Conservation (phyloP, 1,284 basidiomycete species). For the Sanghuangporus weigelae region DNA sequence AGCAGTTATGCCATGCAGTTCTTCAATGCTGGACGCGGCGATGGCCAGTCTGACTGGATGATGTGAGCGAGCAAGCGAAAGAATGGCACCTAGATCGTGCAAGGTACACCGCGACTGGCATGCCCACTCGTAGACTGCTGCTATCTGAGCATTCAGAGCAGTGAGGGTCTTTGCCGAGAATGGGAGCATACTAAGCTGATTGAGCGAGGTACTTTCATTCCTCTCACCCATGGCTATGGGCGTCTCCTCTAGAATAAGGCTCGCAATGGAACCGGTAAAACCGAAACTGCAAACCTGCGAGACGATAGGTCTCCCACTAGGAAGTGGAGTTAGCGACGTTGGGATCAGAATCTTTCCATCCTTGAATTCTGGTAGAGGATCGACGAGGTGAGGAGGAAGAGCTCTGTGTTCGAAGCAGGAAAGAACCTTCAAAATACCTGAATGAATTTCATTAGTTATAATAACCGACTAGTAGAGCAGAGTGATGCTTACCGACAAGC, state of each 20-base stretch:
- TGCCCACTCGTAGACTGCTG: conserved; percentile 3
- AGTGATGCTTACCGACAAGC: conserved; percentile 17
- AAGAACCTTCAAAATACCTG: conserved; percentile 18
- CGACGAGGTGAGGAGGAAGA: conserved; percentile 18
- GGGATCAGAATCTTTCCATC: conserved; percentile 8
- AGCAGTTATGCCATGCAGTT: not conserved
- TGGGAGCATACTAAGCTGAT: conserved; percentile 3
- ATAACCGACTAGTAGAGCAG: not conserved
- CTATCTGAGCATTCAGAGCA: conserved; percentile 3
- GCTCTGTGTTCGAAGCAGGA: conserved; percentile 13
- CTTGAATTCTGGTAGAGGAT: not conserved
- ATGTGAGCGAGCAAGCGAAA: conserved; percentile 12
- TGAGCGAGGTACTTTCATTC: too few relatives aligned
- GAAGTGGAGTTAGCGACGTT: not conserved
- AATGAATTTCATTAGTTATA: not conserved
- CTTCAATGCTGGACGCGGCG: not conserved
- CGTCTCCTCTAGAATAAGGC: conserved; percentile 7
- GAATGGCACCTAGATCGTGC: conserved; percentile 11
- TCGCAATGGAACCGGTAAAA: conserved; percentile 13
- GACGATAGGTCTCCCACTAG: not conserved
- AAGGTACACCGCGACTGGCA: conserved; percentile 1
- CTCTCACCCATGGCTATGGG: not conserved
- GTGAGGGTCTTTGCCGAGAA: conserved; percentile 11
- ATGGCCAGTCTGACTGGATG: conserved; percentile 9
- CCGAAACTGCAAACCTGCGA: conserved; percentile 13